Conservation (phyloP, 2,329 filamentous ascomycete species). For the Zymoseptoria crescenta region DNA sequence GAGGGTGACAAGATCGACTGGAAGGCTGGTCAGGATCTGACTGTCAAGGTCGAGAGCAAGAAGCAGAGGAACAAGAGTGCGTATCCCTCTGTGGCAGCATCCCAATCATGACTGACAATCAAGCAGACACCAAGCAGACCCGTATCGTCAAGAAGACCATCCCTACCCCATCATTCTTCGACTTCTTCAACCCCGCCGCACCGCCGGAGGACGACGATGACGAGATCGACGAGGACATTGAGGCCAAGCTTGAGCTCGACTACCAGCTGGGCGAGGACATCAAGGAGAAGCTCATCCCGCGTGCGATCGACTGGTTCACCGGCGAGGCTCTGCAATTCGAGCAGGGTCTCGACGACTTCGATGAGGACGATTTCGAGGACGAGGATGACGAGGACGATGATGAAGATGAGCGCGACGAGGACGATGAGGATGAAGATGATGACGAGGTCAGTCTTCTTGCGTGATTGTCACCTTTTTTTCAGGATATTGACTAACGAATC, state of each 20-base stretch:
- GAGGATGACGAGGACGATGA: slow-evolving; percentile 92
- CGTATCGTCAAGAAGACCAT: slow-evolving; percentile 99
- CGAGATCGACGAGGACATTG: slow-evolving; percentile 79
- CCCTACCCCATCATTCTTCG: slow-evolving; percentile 93
- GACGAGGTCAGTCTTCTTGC: slow-evolving; percentile 38
- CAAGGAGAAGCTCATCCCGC: slow-evolving; percentile 98
- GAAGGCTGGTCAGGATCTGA: slow-evolving; percentile 88
- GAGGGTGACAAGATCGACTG: slow-evolving; percentile 98
- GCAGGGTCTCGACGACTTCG: slow-evolving; percentile 79
- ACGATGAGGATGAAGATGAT: slow-evolving; percentile 58
- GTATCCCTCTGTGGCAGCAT: slow-evolving; percentile 23
- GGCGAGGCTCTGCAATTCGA: slow-evolving; percentile 96
- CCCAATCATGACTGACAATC: neutral
- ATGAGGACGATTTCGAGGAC: slow-evolving; percentile 76
- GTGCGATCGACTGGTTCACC: slow-evolving; percentile 98
- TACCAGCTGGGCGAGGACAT: slow-evolving; percentile 99
- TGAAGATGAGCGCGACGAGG: slow-evolving; percentile 69
- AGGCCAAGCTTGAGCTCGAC: slow-evolving; percentile 95
- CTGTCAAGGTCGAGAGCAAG: slow-evolving; percentile 93
- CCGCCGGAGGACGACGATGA: slow-evolving; percentile 73
- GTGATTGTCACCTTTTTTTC: neutral
- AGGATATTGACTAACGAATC: slow-evolving; percentile 18
- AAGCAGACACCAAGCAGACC: slow-evolving; percentile 91
- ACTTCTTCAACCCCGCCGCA: slow-evolving; percentile 96
- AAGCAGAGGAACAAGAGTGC: slow-evolving; percentile 99